Evolutionary conservation across 305 asterid species (phyloP), one percentile per base, ranked within the genome.

Genomic region (Salvia sclarea): DNA sequence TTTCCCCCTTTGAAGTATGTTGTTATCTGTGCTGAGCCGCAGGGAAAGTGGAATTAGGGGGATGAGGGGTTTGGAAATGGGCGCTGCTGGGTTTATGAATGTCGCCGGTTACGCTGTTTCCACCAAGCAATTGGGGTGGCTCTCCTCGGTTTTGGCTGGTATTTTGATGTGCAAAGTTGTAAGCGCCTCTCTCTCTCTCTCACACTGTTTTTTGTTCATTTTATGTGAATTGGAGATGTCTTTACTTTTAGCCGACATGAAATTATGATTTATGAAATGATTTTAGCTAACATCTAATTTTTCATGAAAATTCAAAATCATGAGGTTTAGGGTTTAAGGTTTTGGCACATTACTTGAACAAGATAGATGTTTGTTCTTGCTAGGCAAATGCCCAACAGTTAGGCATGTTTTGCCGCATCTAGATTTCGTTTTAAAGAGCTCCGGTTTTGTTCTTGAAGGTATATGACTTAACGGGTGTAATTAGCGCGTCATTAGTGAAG

Each of bases 121-220:
- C 9, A 50, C 82, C 68, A 86, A 83, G 63, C 85, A 75, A 68
- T 61, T 81, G 61, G 83, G 77, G 47, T 82, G 91, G 87, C 64
- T 86, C 25, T 69, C 83, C 38, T 84, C 91, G 48, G 75, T 84
- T 24, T 76, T 85, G 66, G 81, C 76, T 30, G 97, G 97, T 48
- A 75, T 91, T 72, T 57, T 86, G 44, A 91, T 88, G 89, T 91
- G 96, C 82, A 91, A 80, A 74, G 79, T 80, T 80, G 97, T 91
- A 69, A 81, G 95, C 68, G 41, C 47, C 55, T 5, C 0, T 49
- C 28, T n/a, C 21, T 49, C 40, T 17, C 55, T 47, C 40, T 30
- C 31, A 10, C 48, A 5, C 18, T 0, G 33, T 12, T 12, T 24
- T 9, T 12, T 40, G 17, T 71, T 54, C 49, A 10, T 71, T 52